Evolutionary conservation across 495 filamentous ascomycete genomes (phyloP), one percentile per base, ranked within the genome.

Genomic region (Parathielavia hyrcaniae): DNA sequence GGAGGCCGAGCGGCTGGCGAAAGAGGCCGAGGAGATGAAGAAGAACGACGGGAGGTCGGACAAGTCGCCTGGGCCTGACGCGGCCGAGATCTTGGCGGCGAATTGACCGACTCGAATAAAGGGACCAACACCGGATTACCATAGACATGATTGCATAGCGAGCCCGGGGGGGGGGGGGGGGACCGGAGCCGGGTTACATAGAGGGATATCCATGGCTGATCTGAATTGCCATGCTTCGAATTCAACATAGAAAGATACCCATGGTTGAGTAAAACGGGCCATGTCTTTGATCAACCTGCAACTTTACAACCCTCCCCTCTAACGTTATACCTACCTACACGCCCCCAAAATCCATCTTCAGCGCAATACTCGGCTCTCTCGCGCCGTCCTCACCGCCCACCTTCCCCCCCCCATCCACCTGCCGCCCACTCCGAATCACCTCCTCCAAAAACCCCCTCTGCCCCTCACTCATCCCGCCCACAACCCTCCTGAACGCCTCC

Each of bases 261-360:
- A 36, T 19, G 48, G 48, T 13, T 12, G 36, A 39, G 6, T 30
- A 3, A 30, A 6, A 30, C 26, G 2, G 26, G 26, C 26, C 26
- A 30, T 30, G 2, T 30, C 26, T 30, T 30, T 6, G 6, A 2
- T 30, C 6, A 2, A 30, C n/a, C n/a, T n/a, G 6, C 26, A 48
- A 11, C 8, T 16, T n/a, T 14, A 26, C 41, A 34, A 23, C 9
- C 30, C n/a, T n/a, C n/a, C n/a, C n/a, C n/a, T n/a, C n/a, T n/a
- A n/a, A n/a, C n/a, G n/a, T n/a, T n/a, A n/a, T n/a, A 40, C 10
- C 17, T 22, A n/a, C 1, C 32, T 13, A 62, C 51, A 61, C 16
- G 26, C 69, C 69, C 4, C 80, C 80, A 81, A 98, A 97, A 67
- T 96, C 80, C 87, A 97, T 91, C 77, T 92, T 89, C 70, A 99